Conservation (phyloP, 495 filamentous ascomycete genomes). For the Aspergillus kassunensis region DNA sequence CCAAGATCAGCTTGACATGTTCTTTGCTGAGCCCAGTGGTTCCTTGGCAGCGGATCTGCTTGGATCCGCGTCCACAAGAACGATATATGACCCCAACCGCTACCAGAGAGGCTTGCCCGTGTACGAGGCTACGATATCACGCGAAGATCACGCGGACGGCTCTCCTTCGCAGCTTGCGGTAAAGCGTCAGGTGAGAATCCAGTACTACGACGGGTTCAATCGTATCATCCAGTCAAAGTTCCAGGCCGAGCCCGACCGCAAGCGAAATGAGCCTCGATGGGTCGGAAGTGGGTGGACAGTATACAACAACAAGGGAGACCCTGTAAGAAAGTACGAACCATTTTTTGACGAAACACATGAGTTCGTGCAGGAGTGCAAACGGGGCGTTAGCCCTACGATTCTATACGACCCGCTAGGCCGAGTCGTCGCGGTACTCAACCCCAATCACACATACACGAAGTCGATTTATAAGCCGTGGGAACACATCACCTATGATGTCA, state of each 20-base stretch:
- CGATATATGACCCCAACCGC: neutral
- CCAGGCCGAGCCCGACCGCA: neutral
- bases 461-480: neutral
- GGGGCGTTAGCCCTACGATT: constrained; percentile 8
- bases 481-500: constrained; percentile 12
- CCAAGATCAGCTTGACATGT: neutral
- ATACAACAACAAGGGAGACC: neutral
- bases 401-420: constrained; percentile 1
- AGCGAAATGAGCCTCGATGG: no score
- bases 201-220: neutral
- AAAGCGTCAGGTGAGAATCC: neutral
- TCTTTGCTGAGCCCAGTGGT: constrained; percentile 3
- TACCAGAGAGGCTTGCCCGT: no score
- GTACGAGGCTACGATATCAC: neutral
- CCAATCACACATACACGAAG: neutral
- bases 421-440: neutral
- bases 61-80: neutral
- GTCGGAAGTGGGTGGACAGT: neutral
- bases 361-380: neutral
- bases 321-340: neutral
- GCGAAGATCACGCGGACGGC: neutral
- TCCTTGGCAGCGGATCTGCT: constrained; percentile 15
- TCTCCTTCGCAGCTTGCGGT: neutral
- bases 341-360: neutral
- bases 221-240: neutral